Evolutionary conservation across 2,329 filamentous ascomycete species (phyloP).

Genomic region (Endothia cerciana): DNA sequence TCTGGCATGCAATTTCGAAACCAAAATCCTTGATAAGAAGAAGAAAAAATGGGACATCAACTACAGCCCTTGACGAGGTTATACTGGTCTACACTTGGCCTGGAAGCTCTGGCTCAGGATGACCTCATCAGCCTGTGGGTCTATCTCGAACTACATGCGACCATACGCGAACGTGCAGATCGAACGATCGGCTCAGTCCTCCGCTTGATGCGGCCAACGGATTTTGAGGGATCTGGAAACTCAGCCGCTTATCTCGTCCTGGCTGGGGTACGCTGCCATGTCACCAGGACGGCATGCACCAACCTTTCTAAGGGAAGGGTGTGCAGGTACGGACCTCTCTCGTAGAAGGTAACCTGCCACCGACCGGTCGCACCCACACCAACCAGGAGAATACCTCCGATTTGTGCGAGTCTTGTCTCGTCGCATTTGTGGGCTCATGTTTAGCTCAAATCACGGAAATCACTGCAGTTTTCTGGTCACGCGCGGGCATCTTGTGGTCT

Average conservation of each 20-base stretch:
- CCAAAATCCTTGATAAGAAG: neutral
- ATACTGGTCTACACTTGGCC: neutral
- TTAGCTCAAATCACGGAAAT: neutral
- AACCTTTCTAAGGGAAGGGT: conserved; percentile 6
- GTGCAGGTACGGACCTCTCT: neutral
- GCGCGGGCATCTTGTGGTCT: neutral
- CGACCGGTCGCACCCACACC: neutral
- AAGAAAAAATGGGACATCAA: neutral
- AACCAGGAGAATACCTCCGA: neutral
- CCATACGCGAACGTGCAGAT: neutral
- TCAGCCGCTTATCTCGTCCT: conserved; percentile 4
- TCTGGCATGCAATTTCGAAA: neutral
- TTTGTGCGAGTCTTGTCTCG: conserved; percentile 1
- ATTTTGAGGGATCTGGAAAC: conserved; percentile 1
- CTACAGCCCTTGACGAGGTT: neutral
- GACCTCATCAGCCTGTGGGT: conserved; percentile 3
- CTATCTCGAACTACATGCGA: conserved; percentile 11
- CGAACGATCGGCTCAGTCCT: conserved; percentile 10
- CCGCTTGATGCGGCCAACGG: conserved; percentile 19
- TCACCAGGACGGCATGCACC: conserved; percentile 11
- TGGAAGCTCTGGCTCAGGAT: neutral
- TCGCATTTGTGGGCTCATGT: neutral
- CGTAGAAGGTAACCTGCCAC: neutral
- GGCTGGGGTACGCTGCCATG: neutral
- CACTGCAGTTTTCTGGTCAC: neutral